These are phyloP conservation scores for Wickerhamomyces alni DNA, from an alignment of 805 yeast genomes.

Conservation along the genomic window DNA sequence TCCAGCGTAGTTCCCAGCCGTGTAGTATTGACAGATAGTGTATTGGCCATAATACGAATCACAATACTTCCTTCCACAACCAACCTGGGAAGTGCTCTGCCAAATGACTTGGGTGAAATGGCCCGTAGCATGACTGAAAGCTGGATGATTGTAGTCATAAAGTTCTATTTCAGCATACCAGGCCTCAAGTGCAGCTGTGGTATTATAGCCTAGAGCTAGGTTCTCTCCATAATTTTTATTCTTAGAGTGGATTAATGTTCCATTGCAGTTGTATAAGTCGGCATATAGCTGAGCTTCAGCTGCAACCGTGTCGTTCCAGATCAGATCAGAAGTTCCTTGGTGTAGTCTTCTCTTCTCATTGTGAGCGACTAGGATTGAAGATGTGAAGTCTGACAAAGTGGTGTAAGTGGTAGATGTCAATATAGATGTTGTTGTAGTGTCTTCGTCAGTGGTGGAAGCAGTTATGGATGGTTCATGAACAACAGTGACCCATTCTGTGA, in stretches of 20 bases:
- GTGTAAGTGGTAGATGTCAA: slow-evolving; percentile 14
- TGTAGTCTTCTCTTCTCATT: slow-evolving; percentile 52
- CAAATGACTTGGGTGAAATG: slow-evolving; percentile 82
- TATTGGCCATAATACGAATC: slow-evolving; percentile 43
- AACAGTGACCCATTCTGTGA: slow-evolving; percentile 8
- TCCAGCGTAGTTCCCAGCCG: slow-evolving; percentile 60
- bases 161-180: slow-evolving; percentile 65
- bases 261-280: slow-evolving; percentile 47
- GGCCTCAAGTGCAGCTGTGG: slow-evolving; percentile 56
- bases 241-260: slow-evolving; percentile 54
- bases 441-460: slow-evolving; percentile 5
- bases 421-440: slow-evolving; percentile 15
- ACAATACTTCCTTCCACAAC: slow-evolving; percentile 67
- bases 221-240: slow-evolving; percentile 68
- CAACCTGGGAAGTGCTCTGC: slow-evolving; percentile 54
- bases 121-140: slow-evolving; percentile 46
- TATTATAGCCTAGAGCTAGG: slow-evolving; percentile 65
- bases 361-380: slow-evolving; percentile 31
- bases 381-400: slow-evolving; percentile 1
- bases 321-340: slow-evolving; percentile 36
- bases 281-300: slow-evolving; percentile 54
- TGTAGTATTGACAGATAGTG: slow-evolving; percentile 62
- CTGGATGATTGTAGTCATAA: slow-evolving; percentile 47
- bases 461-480: slow-evolving; percentile 2
- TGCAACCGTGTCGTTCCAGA: slow-evolving; percentile 52